A percentile compares a stretch with the other conserved stretches of the same genome.
Conservation (phyloP, 495 filamentous ascomycete species). For the Elaphomyces granulatus region DNA sequence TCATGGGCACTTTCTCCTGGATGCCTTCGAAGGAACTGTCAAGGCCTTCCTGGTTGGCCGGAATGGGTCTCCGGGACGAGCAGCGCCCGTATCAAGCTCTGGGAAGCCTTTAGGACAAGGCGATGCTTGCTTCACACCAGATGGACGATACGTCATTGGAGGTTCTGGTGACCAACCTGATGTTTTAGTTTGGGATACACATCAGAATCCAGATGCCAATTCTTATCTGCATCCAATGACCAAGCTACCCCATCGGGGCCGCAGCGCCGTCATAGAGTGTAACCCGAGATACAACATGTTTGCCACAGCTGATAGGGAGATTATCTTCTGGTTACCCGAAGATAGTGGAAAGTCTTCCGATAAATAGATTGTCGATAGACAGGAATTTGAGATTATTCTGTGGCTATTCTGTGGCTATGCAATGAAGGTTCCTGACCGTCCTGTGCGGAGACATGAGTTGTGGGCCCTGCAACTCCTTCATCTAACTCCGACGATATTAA, state of each 20-base stretch:
- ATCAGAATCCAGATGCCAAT: conserved; percentile 33
- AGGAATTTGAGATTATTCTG: too few relatives aligned
- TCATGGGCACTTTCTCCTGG: conserved; percentile 71
- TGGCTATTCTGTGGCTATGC: too few relatives aligned
- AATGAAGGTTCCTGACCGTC: too few relatives aligned
- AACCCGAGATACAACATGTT: conserved; percentile 86
- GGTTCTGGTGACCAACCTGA: conserved; percentile 54
- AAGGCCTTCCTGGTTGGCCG: conserved; percentile 46
- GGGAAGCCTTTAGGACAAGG: conserved; percentile 47
- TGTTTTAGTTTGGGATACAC: conserved; percentile 71
- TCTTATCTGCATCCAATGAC: conserved; percentile 49
- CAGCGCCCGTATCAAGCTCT: conserved; percentile 31
- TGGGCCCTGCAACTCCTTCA: too few relatives aligned
- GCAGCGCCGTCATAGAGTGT: conserved; percentile 63
- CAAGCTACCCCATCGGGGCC: conserved; percentile 48
- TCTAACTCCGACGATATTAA: conserved; percentile 1
- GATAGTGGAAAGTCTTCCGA: conserved; percentile 21
- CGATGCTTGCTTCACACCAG: conserved; percentile 76
- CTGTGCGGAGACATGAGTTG: too few relatives aligned
- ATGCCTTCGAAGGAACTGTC: conserved; percentile 70
- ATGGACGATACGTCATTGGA: conserved; percentile 74
- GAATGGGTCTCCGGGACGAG: conserved; percentile 29
- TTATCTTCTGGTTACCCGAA: conserved; percentile 76
- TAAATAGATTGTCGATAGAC: conserved; percentile 13
- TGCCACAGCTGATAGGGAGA: conserved; percentile 73